phyloP scores from a whole-genome alignment of 768 basidiomycete species.

The Daedaleopsis nitida region DNA sequence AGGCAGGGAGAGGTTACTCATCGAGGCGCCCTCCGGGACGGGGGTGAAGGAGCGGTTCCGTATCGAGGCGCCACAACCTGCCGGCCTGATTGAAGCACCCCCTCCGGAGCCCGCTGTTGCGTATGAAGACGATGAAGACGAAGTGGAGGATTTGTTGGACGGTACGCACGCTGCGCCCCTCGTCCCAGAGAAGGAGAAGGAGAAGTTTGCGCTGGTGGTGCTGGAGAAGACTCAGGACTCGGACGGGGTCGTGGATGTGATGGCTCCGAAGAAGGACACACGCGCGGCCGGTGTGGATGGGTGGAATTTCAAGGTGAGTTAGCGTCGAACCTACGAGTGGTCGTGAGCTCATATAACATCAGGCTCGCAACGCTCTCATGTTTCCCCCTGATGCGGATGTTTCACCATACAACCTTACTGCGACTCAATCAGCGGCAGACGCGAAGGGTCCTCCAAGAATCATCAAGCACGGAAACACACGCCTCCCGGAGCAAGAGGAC shows the following conservation, averaged over 20 bases:
- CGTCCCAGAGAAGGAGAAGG: conserved; percentile 5
- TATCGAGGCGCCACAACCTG: conserved; percentile 60
- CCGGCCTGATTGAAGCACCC: conserved; percentile 51
- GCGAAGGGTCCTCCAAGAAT: conserved; percentile 51
- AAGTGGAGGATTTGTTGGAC: conserved; percentile 27
- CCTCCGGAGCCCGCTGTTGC: conserved; percentile 34
- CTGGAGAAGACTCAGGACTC: conserved; percentile 26
- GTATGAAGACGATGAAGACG: conserved; percentile 29
- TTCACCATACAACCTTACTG: conserved; percentile 64
- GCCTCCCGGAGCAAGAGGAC: conserved; percentile 73
- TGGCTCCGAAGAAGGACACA: conserved; percentile 79
- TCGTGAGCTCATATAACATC: conserved; percentile 9
- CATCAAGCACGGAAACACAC: conserved; percentile 81
- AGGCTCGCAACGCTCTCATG: conserved; percentile 96
- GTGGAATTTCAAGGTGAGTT: conserved; percentile 77
- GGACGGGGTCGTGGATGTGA: conserved; percentile 56
- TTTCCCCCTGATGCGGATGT: conserved; percentile 91
- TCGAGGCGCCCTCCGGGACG: conserved; percentile 62
- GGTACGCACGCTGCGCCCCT: conserved; percentile 5
- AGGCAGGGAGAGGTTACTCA: conserved; percentile 66
- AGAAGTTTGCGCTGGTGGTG: conserved; percentile 12
- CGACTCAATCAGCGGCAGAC: conserved; percentile 26
- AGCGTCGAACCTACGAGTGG: conserved; percentile 1
- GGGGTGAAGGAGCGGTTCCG: conserved; percentile 70
- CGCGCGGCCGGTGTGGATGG: conserved; percentile 74